Evolutionary conservation across 345 rosid genomes (phyloP).

Genomic region (Eucalyptus virginea): DNA sequence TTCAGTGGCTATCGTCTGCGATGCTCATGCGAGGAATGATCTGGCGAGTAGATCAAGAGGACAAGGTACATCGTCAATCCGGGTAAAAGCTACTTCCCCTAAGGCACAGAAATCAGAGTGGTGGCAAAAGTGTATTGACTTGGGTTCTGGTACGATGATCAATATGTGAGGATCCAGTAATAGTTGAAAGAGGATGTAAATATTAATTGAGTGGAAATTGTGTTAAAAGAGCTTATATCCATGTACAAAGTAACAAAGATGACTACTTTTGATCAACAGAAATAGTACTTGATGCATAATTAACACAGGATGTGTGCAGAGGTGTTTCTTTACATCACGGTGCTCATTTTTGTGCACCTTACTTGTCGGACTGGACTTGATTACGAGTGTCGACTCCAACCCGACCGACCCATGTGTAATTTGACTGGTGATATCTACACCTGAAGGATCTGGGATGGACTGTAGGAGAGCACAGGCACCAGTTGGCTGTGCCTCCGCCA

Average conservation of each 20-base stretch:
- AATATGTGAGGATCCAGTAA: neutral
- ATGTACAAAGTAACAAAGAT: neutral
- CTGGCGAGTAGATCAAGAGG: neutral
- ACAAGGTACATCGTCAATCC: neutral
- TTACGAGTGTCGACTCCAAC: neutral
- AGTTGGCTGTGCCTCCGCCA: neutral
- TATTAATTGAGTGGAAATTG: neutral
- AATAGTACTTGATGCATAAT: neutral
- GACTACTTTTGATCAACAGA: neutral
- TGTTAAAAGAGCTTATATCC: neutral
- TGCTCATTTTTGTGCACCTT: neutral
- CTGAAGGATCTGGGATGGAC: neutral
- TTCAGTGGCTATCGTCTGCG: neutral
- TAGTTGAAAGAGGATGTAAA: neutral
- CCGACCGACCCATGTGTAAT: neutral
- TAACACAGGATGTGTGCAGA: neutral
- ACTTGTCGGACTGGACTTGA: neutral
- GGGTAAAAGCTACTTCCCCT: neutral
- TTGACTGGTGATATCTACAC: neutral
- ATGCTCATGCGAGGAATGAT: neutral
- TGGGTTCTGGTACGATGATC: neutral
- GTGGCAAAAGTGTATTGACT: neutral
- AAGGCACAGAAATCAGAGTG: neutral
- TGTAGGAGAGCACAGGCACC: conserved; percentile 1
- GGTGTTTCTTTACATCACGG: neutral